Percentiles rank a stretch among this genome's conserved stretches.
phyloP scores from a whole-genome alignment of 2,329 filamentous ascomycete genomes.

The Fusarium verrucosum region DNA sequence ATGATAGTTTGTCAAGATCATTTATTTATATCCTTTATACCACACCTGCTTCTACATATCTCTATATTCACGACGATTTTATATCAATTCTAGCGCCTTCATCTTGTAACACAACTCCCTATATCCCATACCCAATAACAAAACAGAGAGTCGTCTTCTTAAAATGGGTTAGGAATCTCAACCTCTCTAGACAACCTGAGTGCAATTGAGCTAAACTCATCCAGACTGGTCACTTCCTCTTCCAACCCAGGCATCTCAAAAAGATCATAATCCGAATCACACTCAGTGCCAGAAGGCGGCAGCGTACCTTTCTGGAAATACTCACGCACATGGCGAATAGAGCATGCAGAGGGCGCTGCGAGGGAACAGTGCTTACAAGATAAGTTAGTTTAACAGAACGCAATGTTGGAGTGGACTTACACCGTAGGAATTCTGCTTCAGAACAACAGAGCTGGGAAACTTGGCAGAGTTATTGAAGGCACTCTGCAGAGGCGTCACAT shows the following conservation, averaged over 20 bases:
- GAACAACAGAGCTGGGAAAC: constrained; percentile 57
- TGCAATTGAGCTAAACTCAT: constrained; percentile 34
- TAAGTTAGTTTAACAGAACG: not conserved
- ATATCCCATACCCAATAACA: not conserved
- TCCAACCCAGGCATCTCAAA: constrained; percentile 49
- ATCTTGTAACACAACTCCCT: not conserved
- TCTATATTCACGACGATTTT: not conserved
- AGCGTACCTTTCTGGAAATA: constrained; percentile 59
- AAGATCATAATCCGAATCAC: constrained; percentile 56
- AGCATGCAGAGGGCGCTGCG: constrained; percentile 56
- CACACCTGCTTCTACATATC: not conserved
- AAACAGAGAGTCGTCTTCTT: not conserved
- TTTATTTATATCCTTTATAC: not conserved
- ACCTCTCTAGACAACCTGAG: constrained; percentile 26
- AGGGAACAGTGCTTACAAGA: constrained; percentile 59
- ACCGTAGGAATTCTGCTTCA: constrained; percentile 62
- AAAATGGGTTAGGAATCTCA: constrained; percentile 32
- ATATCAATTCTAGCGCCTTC: too few species aligned
- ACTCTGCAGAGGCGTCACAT: constrained; percentile 58
- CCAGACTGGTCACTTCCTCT: constrained; percentile 10
- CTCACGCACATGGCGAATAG: constrained; percentile 51
- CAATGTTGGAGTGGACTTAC: constrained; percentile 46
- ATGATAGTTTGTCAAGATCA: not conserved
- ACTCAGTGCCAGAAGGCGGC: constrained; percentile 56
- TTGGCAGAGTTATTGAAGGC: constrained; percentile 56